phyloP scores from a whole-genome alignment of 2,329 filamentous ascomycete genomes.

The Aspergillus sp. region DNA sequence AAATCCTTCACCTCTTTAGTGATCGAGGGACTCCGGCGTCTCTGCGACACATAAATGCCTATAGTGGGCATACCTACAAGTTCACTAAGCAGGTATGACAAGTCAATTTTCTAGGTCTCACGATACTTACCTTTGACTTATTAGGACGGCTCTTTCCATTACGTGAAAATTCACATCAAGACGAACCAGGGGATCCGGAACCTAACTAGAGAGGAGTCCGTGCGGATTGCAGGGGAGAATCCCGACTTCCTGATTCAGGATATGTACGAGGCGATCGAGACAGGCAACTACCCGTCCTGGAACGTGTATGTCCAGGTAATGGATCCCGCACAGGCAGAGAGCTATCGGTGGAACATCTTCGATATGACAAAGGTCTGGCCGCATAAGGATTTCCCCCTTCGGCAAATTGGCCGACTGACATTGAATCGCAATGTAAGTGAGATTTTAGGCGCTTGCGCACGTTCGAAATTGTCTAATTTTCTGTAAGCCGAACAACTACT shows the following conservation, averaged over 20 bases:
- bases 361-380: slow-evolving; percentile 84
- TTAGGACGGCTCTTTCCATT: slow-evolving; percentile 58
- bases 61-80: slow-evolving; percentile 64
- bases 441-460: too few relatives aligned
- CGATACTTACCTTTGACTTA: background rate
- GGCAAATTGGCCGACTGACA: slow-evolving; percentile 73
- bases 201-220: slow-evolving; percentile 62
- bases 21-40: slow-evolving; percentile 64
- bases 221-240: slow-evolving; percentile 69
- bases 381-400: slow-evolving; percentile 67
- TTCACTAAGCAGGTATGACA: slow-evolving; percentile 50
- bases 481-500: slow-evolving; percentile 54
- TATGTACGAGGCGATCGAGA: slow-evolving; percentile 68
- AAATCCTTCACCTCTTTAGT: slow-evolving; percentile 61
- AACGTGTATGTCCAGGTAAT: slow-evolving; percentile 75
- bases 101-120: too few relatives aligned
- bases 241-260: slow-evolving; percentile 78
- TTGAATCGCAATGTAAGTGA: slow-evolving; percentile 64
- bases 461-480: background rate
- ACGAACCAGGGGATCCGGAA: slow-evolving; percentile 42
- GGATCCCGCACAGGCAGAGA: slow-evolving; percentile 65
- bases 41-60: slow-evolving; percentile 61
- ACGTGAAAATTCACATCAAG: slow-evolving; percentile 56
- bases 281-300: slow-evolving; percentile 68
- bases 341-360: slow-evolving; percentile 79